Percentiles rank a stretch among this genome's conserved stretches.
These are phyloP conservation scores for Lactarius psammicola DNA, from an alignment of 768 basidiomycete species.

Conservation along the genomic window DNA sequence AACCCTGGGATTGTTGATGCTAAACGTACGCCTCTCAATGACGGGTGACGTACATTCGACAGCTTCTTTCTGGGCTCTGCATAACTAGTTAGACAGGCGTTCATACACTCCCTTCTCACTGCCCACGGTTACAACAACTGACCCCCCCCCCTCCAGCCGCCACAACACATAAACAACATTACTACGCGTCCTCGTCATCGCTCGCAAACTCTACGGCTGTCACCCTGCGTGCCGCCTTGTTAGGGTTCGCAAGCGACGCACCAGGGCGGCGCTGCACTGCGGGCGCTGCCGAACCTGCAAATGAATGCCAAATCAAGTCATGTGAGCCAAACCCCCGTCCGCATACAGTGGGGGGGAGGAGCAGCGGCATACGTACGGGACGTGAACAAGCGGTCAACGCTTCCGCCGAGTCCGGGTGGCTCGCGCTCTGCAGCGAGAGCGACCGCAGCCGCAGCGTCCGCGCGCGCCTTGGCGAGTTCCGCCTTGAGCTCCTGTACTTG, in stretches of 20 bases:
- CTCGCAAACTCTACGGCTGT: slow-evolving; percentile 22
- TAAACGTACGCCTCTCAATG: background rate
- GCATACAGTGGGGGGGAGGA: background rate
- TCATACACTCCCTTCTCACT: background rate
- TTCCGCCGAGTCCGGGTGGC: slow-evolving; percentile 10
- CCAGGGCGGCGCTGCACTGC: slow-evolving; percentile 14
- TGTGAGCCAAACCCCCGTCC: background rate
- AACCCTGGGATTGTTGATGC: background rate
- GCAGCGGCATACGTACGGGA: background rate
- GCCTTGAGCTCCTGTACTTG: slow-evolving; percentile 18
- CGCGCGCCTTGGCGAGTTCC: slow-evolving; percentile 15
- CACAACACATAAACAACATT: background rate
- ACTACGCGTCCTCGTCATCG: slow-evolving; percentile 17
- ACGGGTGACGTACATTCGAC: too few relatives aligned
- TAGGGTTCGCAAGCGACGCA: slow-evolving; percentile 23
- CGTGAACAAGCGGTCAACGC: slow-evolving; percentile 12
- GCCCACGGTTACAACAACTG: background rate
- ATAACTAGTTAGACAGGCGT: background rate
- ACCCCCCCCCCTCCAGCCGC: background rate
- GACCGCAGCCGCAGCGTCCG: slow-evolving; percentile 8
- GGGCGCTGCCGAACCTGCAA: slow-evolving; percentile 9
- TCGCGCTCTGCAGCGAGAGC: slow-evolving; percentile 19
- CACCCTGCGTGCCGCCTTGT: slow-evolving; percentile 22
- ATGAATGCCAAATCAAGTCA: background rate
- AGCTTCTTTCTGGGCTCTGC: background rate